Base-by-base conservation (phyloP, 768 basidiomycete genomes). In the Lactifluus echinatus region DNA sequence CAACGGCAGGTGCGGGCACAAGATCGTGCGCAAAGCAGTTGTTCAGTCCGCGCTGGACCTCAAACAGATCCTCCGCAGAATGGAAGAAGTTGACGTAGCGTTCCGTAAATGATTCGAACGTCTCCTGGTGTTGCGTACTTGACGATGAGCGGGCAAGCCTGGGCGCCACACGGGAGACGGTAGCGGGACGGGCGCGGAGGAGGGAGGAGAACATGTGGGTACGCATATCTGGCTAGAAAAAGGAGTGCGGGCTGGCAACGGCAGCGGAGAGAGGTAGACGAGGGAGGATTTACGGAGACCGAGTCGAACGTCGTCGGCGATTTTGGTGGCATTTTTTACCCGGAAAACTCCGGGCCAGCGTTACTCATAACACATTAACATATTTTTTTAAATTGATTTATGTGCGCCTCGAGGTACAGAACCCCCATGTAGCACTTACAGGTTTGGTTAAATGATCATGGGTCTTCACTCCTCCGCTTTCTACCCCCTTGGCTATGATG, bases 1-100 rank as follows among this genome's bases (percentile, higher is more conserved):
- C 74, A 65, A 95, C 90, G 53, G 76, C 70, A 26, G 90, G 81
- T 1, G 89, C 81, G 4, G 93, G 93, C 14, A 96, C 93, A 62
- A 96, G 82, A 72, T 99, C 96, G 72, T 98, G 95, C 2, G 96
- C 91, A 71, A 99, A 99, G 77, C 94, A 97, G 80, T 99, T 99
- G 80, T 99, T 98, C 67, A 99, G 78, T 37, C 96, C 96, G 50
- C 96, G 90, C 75, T 99, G 95, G 63, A 99, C 88, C 78, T 99
- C 96, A 69, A 99, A 99, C 56, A 97, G 81, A 75, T 99, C 96
- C 68, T 93, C 84, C 48, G 92, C 93, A 55, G 82, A 79, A 68
- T 89, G 74, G 81, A 99, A 99, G 75, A 99, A 99, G 63, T 78
- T 77, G 68, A 93, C 85, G 74, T 97, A 97, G 69, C 95, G 91